These are phyloP conservation scores for Vicia faba DNA, from an alignment of 306 rosid species.

Conservation along the genomic window DNA sequence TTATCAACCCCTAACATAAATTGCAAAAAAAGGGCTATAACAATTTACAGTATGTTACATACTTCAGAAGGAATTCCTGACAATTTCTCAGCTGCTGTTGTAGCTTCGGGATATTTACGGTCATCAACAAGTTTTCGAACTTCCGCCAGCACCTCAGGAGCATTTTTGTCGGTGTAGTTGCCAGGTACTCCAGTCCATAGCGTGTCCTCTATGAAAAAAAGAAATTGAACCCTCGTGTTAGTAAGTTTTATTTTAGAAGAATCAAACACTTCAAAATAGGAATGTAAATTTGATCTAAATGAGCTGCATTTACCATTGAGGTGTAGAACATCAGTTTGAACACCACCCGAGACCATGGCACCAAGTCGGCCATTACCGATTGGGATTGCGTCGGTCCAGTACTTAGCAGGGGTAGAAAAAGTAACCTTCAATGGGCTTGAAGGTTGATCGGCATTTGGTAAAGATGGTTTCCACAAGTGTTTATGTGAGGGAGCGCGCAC, in stretches of 20 bases:
- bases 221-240: slow-evolving; percentile 17
- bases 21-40: slow-evolving; percentile 18
- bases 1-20: neutral
- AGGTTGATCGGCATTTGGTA: slow-evolving; percentile 33
- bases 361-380: slow-evolving; percentile 95
- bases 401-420: slow-evolving; percentile 62
- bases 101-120: slow-evolving; percentile 72
- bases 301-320: slow-evolving; percentile 67
- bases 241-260: too few relatives aligned
- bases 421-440: slow-evolving; percentile 64
- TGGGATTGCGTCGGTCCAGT: slow-evolving; percentile 91
- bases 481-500: slow-evolving; percentile 50
- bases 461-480: slow-evolving; percentile 61
- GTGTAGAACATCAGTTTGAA: slow-evolving; percentile 68
- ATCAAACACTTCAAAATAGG: too few relatives aligned
- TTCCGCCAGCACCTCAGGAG: slow-evolving; percentile 65
- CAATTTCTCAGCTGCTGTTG: slow-evolving; percentile 67
- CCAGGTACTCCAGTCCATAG: slow-evolving; percentile 92
- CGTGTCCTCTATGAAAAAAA: slow-evolving; percentile 68
- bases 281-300: neutral
- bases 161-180: slow-evolving; percentile 68
- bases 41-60: slow-evolving; percentile 39
- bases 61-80: slow-evolving; percentile 71
- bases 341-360: slow-evolving; percentile 94
- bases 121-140: slow-evolving; percentile 82